These are phyloP conservation scores for Nemania sp. DNA, from an alignment of 2,329 filamentous ascomycete species.

Conservation along the genomic window DNA sequence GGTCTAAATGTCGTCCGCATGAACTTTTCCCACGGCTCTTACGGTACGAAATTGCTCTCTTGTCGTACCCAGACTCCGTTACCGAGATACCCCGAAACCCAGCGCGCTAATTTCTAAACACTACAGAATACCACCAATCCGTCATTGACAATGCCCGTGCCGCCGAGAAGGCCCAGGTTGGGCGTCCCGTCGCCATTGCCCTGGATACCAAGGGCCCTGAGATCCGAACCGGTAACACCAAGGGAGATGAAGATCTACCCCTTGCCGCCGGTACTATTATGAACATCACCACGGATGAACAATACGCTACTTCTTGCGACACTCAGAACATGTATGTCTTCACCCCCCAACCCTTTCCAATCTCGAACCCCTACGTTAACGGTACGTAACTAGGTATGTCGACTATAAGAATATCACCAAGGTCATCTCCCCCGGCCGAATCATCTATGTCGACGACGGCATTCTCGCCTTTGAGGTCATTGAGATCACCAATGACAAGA, in stretches of 20 bases:
- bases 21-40: conserved; percentile 97
- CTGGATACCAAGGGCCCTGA: conserved; percentile 78
- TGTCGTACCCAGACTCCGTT: not conserved
- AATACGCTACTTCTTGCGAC: conserved; percentile 86
- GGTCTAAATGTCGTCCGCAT: conserved; percentile 99
- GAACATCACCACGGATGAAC: conserved; percentile 96
- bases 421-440: conserved; percentile 89
- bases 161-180: conserved; percentile 80
- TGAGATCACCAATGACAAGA: conserved; percentile 88
- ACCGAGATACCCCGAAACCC: not conserved
- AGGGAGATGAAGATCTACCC: conserved; percentile 89
- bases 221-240: conserved; percentile 74
- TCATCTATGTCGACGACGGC: conserved; percentile 98
- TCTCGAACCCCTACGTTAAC: conserved; percentile 75
- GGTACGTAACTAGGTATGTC: conserved; percentile 74
- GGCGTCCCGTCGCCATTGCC: conserved; percentile 94
- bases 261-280: conserved; percentile 85
- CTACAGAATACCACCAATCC: conserved; percentile 82
- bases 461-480: conserved; percentile 96
- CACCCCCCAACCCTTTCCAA: conserved; percentile 55
- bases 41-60: conserved; percentile 55
- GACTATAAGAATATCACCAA: conserved; percentile 99
- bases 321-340: conserved; percentile 88
- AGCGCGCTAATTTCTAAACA: conserved; percentile 9
- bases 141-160: conserved; percentile 96